phyloP scores from a whole-genome alignment of 2,329 filamentous ascomycete species.

The Xylaria sp. region DNA sequence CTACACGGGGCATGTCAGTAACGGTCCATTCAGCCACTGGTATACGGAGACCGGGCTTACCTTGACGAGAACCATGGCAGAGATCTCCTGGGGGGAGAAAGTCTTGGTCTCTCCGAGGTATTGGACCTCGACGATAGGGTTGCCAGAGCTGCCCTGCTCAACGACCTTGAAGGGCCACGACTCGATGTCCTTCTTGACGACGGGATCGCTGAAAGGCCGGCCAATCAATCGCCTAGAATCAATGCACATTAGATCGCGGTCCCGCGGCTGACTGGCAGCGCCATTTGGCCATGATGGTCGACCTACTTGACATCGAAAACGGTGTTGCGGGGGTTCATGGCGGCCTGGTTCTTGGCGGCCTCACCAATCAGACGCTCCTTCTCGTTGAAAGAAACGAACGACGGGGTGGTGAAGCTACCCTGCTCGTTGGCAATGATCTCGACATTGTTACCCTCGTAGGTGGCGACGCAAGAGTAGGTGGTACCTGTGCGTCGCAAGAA shows the following conservation, averaged over 20 bases:
- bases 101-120: slow-evolving; percentile 94
- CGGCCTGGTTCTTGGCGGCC: slow-evolving; percentile 99
- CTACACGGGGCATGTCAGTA: slow-evolving; percentile 53
- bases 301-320: slow-evolving; percentile 98
- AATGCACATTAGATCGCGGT: slow-evolving; percentile 9
- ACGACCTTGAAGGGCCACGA: slow-evolving; percentile 99
- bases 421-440: slow-evolving; percentile 99
- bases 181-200: slow-evolving; percentile 98
- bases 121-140: slow-evolving; percentile 91
- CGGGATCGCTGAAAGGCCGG: slow-evolving; percentile 91
- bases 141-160: slow-evolving; percentile 73
- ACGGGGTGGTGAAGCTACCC: slow-evolving; percentile 98
- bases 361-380: slow-evolving; percentile 99
- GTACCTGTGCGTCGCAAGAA: slow-evolving; percentile 67
- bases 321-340: slow-evolving; percentile 98
- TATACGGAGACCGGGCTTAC: slow-evolving; percentile 54
- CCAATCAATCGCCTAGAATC: slow-evolving; percentile 87
- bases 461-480: slow-evolving; percentile 99
- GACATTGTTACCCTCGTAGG: slow-evolving; percentile 99
- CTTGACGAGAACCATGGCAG: slow-evolving; percentile 98
- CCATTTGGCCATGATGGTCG: neutral
- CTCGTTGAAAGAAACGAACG: slow-evolving; percentile 98
- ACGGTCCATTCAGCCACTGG: neutral
- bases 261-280: neutral
- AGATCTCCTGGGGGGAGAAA: slow-evolving; percentile 98